Evolutionary conservation across 768 basidiomycete genomes (phyloP), one percentile per base, ranked within the genome.

Genomic region (Amanita pallidorosea): DNA sequence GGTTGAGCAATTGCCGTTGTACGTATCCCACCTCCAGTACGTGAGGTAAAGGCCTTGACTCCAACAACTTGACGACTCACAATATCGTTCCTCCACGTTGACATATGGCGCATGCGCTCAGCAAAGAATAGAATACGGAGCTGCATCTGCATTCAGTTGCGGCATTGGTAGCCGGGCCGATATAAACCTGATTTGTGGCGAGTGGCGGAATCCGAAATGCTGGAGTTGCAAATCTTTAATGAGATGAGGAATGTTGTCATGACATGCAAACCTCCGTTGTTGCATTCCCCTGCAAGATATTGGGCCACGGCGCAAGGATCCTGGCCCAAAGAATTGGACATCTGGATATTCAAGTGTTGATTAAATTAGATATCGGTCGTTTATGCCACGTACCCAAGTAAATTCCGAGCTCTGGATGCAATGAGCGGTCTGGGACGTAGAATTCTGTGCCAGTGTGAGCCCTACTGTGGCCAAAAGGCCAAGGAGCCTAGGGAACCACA

Each of bases 21-120:
- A 82, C 7, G 49, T 17, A 1, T 62, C 60, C 80, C 79, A 82
- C 22, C 79, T 81, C 45, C 17, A 11, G 38, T 22, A 34, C 45
- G 31, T 29, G n/a, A 60, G 36, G 45, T 49, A 11, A 33, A 43
- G 54, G 8, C n/a, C 4, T 17, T 3, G n/a, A 2, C 2, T 11
- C 9, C 2, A 15, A 23, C 7, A 11, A 31, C 4, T 34, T 9
- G 23, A 20, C 5, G 25, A 31, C 49, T 20, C 9, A 50, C 49
- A 20, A 5, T 3, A 31, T 15, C 38, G 31, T 42, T 22, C n/a
- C 29, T 33, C 27, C 49, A 33, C 53, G 60, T 58, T 80, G 79
- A 56, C 79, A 80, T 9, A 60, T 56, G 4, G 71, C 67, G 56
- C 79, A 80, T n/a, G 76, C 74, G 47, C 69, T 70, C 51, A 76